phyloP scores from a whole-genome alignment of 768 basidiomycete species.

The Brasilioporus rufonigricans region DNA sequence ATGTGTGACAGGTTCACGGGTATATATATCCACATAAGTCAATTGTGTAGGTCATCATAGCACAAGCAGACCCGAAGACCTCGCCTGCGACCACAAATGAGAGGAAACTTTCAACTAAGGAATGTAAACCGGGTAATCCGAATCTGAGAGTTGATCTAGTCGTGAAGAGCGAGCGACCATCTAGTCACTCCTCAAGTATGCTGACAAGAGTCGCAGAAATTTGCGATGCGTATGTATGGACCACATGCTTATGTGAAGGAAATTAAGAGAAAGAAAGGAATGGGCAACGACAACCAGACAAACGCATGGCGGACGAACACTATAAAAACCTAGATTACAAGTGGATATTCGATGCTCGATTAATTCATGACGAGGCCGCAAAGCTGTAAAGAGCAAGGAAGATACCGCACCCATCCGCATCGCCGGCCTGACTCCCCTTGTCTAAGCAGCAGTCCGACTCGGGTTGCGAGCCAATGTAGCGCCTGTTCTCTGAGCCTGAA shows the following conservation, averaged over 20 bases:
- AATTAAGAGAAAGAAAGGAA: constrained; percentile 14
- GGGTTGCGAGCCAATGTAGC: constrained; percentile 76
- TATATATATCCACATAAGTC: constrained; percentile 1
- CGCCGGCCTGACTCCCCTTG: not conserved
- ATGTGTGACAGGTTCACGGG: no score
- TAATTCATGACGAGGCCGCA: constrained; percentile 15
- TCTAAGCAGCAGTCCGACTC: constrained; percentile 54
- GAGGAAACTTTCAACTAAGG: not conserved
- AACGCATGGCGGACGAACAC: constrained; percentile 15
- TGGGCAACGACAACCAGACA: constrained; percentile 18
- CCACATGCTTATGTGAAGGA: constrained; percentile 13
- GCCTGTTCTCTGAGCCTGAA: constrained; percentile 80
- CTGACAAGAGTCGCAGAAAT: constrained; percentile 8
- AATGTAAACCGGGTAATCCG: constrained; percentile 7
- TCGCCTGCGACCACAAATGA: not conserved
- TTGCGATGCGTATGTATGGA: constrained; percentile 18
- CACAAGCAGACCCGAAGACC: not conserved
- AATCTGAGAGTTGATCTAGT: constrained; percentile 2
- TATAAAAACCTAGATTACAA: constrained; percentile 34
- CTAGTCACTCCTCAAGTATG: constrained; percentile 4
- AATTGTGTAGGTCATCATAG: not conserved
- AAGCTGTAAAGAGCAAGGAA: constrained; percentile 20
- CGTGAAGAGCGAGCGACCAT: constrained; percentile 1
- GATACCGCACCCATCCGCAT: constrained; percentile 22
- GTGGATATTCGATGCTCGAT: constrained; percentile 31